Conservation (phyloP, 2,329 filamentous ascomycete genomes). For the Fusarium verrucosum region DNA sequence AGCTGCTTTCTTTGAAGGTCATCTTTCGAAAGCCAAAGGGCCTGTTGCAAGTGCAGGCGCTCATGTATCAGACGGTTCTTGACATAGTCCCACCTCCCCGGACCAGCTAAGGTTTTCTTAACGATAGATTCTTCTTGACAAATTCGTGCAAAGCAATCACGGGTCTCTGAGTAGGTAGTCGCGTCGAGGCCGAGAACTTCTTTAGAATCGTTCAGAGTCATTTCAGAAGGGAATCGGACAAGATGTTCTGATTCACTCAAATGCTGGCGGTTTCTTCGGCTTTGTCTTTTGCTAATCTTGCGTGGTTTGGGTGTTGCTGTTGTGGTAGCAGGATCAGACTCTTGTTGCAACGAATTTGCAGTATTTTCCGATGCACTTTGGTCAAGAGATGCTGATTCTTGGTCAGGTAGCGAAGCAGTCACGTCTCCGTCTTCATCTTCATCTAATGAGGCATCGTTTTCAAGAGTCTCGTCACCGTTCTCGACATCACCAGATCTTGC, state of each 20-base stretch:
- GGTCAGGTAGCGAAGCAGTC: conserved; percentile 1
- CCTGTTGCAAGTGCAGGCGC: conserved; percentile 68
- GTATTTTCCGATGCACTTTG: not conserved
- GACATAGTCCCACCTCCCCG: conserved; percentile 76
- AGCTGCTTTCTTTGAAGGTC: conserved; percentile 70
- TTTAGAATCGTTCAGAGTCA: conserved; percentile 82
- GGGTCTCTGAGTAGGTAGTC: conserved; percentile 69
- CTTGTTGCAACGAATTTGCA: not conserved
- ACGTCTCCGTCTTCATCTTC: conserved; percentile 18
- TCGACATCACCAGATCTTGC: conserved; percentile 41
- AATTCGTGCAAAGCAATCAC: conserved; percentile 74
- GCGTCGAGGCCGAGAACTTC: conserved; percentile 72
- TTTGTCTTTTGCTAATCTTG: conserved; percentile 58
- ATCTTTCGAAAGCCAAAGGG: conserved; percentile 67
- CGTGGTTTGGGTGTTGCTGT: not conserved
- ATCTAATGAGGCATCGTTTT: conserved; percentile 4
- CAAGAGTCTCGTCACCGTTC: conserved; percentile 17
- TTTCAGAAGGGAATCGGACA: conserved; percentile 83
- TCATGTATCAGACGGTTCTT: conserved; percentile 74
- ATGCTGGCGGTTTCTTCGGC: conserved; percentile 73
- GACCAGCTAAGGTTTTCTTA: conserved; percentile 80
- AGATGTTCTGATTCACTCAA: conserved; percentile 74
- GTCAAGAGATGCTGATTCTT: conserved; percentile 1
- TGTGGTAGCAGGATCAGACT: not conserved
- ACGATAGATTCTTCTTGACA: conserved; percentile 73